phyloP scores from a whole-genome alignment of 768 basidiomycete species.

The Cystofilobasidium capitatum region DNA sequence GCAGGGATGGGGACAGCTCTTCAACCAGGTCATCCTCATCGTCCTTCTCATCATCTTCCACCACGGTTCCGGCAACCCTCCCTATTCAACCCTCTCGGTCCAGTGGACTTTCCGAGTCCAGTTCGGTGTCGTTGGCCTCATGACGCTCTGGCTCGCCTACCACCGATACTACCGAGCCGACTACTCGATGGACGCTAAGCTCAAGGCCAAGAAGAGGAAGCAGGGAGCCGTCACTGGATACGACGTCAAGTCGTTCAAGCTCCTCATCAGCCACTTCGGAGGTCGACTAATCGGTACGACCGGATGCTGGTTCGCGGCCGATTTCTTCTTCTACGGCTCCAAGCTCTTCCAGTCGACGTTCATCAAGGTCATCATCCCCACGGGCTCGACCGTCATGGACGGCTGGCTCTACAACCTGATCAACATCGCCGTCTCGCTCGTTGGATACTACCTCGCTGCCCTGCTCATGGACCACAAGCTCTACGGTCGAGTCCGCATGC shows the following conservation, averaged over 20 bases:
- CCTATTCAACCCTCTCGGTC: slow-evolving; percentile 35
- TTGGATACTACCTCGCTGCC: slow-evolving; percentile 42
- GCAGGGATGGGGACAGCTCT: slow-evolving; percentile 35
- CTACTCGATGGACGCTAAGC: slow-evolving; percentile 34
- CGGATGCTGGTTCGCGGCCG: slow-evolving; percentile 41
- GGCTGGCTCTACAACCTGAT: slow-evolving; percentile 43
- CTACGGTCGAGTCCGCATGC: slow-evolving; percentile 39
- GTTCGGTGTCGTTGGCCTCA: slow-evolving; percentile 42
- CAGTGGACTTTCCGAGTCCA: slow-evolving; percentile 43
- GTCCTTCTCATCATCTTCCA: slow-evolving; percentile 30
- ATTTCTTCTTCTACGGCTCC: slow-evolving; percentile 37
- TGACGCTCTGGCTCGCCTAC: slow-evolving; percentile 44
- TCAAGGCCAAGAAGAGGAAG: slow-evolving; percentile 33
- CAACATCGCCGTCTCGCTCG: slow-evolving; percentile 37
- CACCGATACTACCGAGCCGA: slow-evolving; percentile 42
- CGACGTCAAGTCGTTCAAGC: slow-evolving; percentile 39
- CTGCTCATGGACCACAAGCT: slow-evolving; percentile 43
- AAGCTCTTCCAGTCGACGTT: slow-evolving; percentile 41
- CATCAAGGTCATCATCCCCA: slow-evolving; percentile 41
- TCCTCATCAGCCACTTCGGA: slow-evolving; percentile 39
- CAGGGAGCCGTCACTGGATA: slow-evolving; percentile 41
- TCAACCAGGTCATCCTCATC: slow-evolving; percentile 25
- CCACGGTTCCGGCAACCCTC: slow-evolving; percentile 21
- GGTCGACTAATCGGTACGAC: slow-evolving; percentile 37
- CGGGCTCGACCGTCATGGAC: slow-evolving; percentile 37